Evolutionary conservation across 2,329 filamentous ascomycete species (phyloP).

Genomic region (Phoma herbarum): DNA sequence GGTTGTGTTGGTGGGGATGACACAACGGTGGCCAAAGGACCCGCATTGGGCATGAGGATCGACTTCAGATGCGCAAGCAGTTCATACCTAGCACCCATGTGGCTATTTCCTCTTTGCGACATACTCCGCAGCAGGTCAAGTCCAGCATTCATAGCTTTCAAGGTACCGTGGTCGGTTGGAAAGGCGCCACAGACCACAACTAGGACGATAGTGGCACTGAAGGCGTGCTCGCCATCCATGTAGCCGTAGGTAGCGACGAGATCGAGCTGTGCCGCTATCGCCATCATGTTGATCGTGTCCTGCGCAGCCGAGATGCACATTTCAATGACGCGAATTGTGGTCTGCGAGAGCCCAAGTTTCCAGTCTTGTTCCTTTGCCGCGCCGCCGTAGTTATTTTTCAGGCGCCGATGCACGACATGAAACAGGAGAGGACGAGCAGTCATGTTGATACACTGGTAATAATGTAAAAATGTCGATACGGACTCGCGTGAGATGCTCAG

Average conservation of each 20-base stretch:
- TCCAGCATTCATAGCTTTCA: constrained; percentile 13
- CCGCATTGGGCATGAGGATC: constrained; percentile 8
- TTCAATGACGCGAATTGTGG: constrained; percentile 11
- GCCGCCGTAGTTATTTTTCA: constrained; percentile 6
- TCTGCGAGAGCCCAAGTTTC: constrained; percentile 10
- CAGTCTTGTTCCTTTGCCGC: constrained; percentile 11
- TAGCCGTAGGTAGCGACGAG: constrained; percentile 15
- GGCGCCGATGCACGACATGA: constrained; percentile 11
- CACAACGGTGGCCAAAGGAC: not conserved
- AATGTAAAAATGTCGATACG: constrained; percentile 13
- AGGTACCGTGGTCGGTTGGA: constrained; percentile 1
- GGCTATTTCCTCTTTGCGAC: constrained; percentile 8
- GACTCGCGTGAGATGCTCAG: constrained; percentile 13
- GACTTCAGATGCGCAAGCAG: constrained; percentile 14
- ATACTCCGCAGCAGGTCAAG: constrained; percentile 9
- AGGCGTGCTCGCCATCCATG: constrained; percentile 8
- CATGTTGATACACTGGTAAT: constrained; percentile 15
- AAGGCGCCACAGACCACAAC: constrained; percentile 15
- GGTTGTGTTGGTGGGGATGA: not conserved
- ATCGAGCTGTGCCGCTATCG: constrained; percentile 6
- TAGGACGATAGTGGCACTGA: constrained; percentile 1
- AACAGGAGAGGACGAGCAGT: constrained; percentile 11
- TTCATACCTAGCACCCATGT: constrained; percentile 12
- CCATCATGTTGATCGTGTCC: constrained; percentile 13
- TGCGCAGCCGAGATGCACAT: constrained; percentile 15